Evolutionary conservation across 1,139 yeast genomes (phyloP).

Genomic region (Hansenula sp.): DNA sequence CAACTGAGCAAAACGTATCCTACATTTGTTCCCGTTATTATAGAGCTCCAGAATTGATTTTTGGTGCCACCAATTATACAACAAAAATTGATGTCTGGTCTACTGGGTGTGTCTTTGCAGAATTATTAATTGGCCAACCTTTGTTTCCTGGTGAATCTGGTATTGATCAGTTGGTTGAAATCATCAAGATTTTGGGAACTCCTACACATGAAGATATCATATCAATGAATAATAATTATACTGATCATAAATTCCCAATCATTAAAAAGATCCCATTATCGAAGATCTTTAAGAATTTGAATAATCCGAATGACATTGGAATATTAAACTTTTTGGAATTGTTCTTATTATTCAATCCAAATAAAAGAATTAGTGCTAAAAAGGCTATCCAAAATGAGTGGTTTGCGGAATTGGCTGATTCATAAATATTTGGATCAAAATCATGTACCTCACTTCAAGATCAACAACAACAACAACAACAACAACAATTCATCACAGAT

Average conservation of each 20-base stretch:
- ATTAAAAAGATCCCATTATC: constrained; percentile 89
- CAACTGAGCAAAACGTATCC: constrained; percentile 90
- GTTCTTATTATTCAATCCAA: constrained; percentile 60
- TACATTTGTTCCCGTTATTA: constrained; percentile 96
- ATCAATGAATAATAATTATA: constrained; percentile 95
- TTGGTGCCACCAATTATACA: constrained; percentile 91
- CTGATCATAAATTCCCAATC: constrained; percentile 96
- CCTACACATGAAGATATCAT: constrained; percentile 91
- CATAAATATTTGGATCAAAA: background rate
- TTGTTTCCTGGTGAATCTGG: constrained; percentile 97
- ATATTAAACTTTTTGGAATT: constrained; percentile 20
- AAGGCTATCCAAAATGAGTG: constrained; percentile 68
- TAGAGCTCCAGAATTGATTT: constrained; percentile 90
- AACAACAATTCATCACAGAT: background rate
- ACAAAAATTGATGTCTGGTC: constrained; percentile 98
- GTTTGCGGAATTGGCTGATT: constrained; percentile 54
- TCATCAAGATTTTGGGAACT: constrained; percentile 92
- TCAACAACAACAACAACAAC: background rate
- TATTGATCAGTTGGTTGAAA: constrained; percentile 94
- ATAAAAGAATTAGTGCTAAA: constrained; percentile 63
- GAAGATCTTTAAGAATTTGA: constrained; percentile 68
- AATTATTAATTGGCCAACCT: constrained; percentile 90
- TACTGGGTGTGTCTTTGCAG: constrained; percentile 98
- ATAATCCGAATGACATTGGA: constrained; percentile 17
- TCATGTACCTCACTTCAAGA: too few relatives aligned